phyloP scores from a whole-genome alignment of 2,329 filamentous ascomycete genomes.

The Fusarium beomiforme region DNA sequence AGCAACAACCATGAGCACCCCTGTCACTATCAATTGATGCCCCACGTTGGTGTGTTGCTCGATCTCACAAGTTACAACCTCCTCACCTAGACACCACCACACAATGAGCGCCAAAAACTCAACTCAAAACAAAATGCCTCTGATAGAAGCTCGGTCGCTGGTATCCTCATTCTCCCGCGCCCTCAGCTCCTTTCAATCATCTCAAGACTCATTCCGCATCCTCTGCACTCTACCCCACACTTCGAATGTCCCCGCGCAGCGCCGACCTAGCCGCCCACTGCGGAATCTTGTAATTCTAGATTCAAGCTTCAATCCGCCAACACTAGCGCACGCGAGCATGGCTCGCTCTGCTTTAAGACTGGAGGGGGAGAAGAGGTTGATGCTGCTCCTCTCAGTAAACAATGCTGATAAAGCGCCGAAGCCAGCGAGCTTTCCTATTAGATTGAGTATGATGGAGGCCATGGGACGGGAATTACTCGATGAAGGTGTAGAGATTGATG shows the following conservation, averaged over 20 bases:
- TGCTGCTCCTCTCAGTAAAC: constrained; percentile 69
- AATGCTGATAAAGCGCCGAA: constrained; percentile 75
- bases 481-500: constrained; percentile 60
- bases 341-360: constrained; percentile 57
- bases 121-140: constrained; percentile 23
- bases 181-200: constrained; percentile 56
- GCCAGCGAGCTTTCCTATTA: constrained; percentile 73
- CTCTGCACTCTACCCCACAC: constrained; percentile 53
- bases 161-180: constrained; percentile 56
- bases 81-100: not conserved
- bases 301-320: constrained; percentile 76
- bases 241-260: constrained; percentile 20
- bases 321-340: constrained; percentile 68
- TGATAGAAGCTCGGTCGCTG: constrained; percentile 43
- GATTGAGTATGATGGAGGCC: constrained; percentile 76
- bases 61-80: not conserved
- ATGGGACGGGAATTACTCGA: constrained; percentile 67
- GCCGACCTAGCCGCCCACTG: constrained; percentile 32
- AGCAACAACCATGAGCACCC: not conserved
- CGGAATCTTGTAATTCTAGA: constrained; percentile 66
- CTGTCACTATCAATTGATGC: not conserved
- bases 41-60: not conserved
- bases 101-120: constrained; percentile 12
- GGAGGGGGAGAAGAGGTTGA: constrained; percentile 48
- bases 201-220: constrained; percentile 55